Percentiles rank a stretch among this genome's conserved stretches.
These are phyloP conservation scores for Colletotrichum noveboracense DNA, from an alignment of 2,329 filamentous ascomycete species.

Conservation along the genomic window DNA sequence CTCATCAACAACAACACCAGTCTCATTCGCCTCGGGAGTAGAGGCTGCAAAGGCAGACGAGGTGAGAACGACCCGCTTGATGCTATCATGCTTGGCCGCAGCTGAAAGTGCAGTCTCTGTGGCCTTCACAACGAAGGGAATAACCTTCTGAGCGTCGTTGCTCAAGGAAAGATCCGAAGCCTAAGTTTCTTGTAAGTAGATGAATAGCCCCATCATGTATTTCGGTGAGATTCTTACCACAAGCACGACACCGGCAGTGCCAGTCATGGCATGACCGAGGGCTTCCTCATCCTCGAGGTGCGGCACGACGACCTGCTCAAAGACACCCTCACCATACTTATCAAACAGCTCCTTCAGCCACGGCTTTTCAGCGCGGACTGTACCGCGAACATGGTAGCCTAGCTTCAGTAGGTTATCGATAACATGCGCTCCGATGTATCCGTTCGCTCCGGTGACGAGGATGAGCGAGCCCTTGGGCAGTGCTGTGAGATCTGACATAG, in stretches of 20 bases:
- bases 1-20: conserved; percentile 20
- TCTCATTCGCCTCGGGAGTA: conserved; percentile 21
- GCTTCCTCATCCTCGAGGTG: conserved; percentile 33
- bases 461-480: conserved; percentile 35
- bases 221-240: conserved; percentile 17
- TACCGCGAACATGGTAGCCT: conserved; percentile 50
- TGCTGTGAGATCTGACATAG: conserved; percentile 8
- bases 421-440: conserved; percentile 45
- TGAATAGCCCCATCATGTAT: fast-evolving
- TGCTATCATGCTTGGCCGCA: conserved; percentile 34
- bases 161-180: conserved; percentile 38
- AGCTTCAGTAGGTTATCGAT: conserved; percentile 39
- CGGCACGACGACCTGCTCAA: conserved; percentile 36
- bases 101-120: conserved; percentile 34
- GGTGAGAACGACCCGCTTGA: conserved; percentile 46
- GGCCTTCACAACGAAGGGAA: conserved; percentile 36
- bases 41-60: conserved; percentile 34
- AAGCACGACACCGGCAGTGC: conserved; percentile 10
- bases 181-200: conserved; percentile 24
- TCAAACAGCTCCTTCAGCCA: conserved; percentile 34
- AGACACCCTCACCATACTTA: conserved; percentile 35
- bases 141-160: conserved; percentile 41
- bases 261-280: conserved; percentile 31
- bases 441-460: conserved; percentile 47
- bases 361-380: conserved; percentile 37